Evolutionary conservation across 2,329 filamentous ascomycete genomes (phyloP).

Genomic region (Biscogniauxia mediterranea): DNA sequence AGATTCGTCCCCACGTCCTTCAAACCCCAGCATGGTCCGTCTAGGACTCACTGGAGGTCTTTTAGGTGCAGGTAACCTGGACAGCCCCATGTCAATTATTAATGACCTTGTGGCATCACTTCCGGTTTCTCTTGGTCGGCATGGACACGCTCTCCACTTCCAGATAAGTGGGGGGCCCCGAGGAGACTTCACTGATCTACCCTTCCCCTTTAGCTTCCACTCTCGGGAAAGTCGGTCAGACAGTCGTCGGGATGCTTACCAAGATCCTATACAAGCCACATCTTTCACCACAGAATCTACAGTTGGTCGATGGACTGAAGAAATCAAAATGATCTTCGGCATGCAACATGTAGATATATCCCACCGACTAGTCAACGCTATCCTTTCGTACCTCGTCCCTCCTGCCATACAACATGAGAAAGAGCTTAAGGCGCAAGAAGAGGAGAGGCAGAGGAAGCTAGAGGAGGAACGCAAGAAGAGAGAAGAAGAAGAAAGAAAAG

Average conservation of each 20-base stretch:
- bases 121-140: constrained; percentile 43
- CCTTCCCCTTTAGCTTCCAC: constrained; percentile 31
- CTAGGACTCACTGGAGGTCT: constrained; percentile 47
- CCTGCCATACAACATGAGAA: constrained; percentile 81
- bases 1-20: constrained; percentile 48
- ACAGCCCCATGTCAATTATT: constrained; percentile 54
- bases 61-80: constrained; percentile 41
- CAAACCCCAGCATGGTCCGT: constrained; percentile 53
- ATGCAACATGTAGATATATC: constrained; percentile 65
- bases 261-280: constrained; percentile 72
- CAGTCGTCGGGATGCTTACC: constrained; percentile 46
- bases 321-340: constrained; percentile 83
- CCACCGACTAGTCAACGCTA: constrained; percentile 62
- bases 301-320: constrained; percentile 79
- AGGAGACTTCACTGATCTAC: constrained; percentile 52
- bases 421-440: constrained; percentile 59
- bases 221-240: constrained; percentile 46
- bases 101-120: constrained; percentile 57
- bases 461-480: constrained; percentile 62
- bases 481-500: constrained; percentile 64
- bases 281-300: constrained; percentile 73
- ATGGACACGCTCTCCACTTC: constrained; percentile 56
- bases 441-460: constrained; percentile 52
- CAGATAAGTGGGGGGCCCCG: constrained; percentile 53
- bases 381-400: constrained; percentile 75